Conservation (phyloP, 169 alveolate species). For the Plasmodium ovale region DNA sequence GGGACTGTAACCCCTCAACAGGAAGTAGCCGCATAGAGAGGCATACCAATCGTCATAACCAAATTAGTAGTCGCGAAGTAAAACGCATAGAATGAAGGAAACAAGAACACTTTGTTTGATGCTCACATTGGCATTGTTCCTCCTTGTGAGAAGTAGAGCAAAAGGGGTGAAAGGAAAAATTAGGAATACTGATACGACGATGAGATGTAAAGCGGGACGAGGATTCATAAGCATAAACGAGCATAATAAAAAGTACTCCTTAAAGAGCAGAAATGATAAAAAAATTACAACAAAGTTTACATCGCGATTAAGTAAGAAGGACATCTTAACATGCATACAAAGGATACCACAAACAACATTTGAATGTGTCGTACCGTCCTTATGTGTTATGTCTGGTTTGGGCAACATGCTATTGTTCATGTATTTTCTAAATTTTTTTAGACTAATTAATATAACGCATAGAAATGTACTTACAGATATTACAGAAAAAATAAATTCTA, state of each 20-base stretch:
- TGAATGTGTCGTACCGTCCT: background rate
- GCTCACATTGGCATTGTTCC: too few species aligned
- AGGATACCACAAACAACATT: constrained; percentile 7
- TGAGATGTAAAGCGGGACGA: constrained; percentile 8
- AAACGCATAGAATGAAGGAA: too few species aligned
- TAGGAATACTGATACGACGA: too few species aligned
- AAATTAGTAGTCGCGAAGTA: too few species aligned
- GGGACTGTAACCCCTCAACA: too few species aligned
- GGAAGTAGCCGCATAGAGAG: too few species aligned
- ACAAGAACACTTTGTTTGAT: too few species aligned
- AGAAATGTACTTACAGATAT: constrained; percentile 20
- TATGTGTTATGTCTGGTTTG: constrained; percentile 7
- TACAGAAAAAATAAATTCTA: constrained; percentile 35
- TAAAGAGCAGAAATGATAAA: too few species aligned
- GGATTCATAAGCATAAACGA: constrained; percentile 3
- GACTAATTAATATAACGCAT: constrained; percentile 22
- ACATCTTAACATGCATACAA: background rate
- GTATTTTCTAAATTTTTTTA: constrained; percentile 18
- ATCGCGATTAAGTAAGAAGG: constrained; percentile 11
- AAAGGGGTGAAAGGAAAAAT: too few species aligned
- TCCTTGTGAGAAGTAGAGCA: too few species aligned
- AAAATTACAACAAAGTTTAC: constrained; percentile 1
- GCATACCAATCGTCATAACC: too few species aligned
- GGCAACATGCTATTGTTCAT: constrained; percentile 40
- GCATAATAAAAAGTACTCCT: background rate